phyloP scores from a whole-genome alignment of 192 early-diverging fungal species.

The Entomortierella beljakovae region DNA sequence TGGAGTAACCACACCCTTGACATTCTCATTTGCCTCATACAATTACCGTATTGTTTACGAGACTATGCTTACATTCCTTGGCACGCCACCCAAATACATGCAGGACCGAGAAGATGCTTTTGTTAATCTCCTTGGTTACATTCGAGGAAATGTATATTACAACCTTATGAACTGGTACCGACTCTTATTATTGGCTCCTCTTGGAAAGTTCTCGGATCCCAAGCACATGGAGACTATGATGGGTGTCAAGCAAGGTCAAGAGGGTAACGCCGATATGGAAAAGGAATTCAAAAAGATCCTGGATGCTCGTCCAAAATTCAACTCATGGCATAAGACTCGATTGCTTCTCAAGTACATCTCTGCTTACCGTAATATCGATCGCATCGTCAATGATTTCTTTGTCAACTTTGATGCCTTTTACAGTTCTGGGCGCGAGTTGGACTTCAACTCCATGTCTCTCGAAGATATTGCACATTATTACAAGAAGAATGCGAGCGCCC shows the following conservation, averaged over 20 bases:
- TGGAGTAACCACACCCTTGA: constrained; percentile 45
- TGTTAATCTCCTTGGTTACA: constrained; percentile 42
- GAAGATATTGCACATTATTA: constrained; percentile 43
- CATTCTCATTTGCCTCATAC: constrained; percentile 50
- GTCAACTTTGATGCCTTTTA: constrained; percentile 49
- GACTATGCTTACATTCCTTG: constrained; percentile 46
- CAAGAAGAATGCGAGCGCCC: constrained; percentile 32
- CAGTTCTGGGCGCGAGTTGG: constrained; percentile 36
- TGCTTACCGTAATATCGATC: constrained; percentile 48
- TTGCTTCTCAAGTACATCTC: constrained; percentile 44
- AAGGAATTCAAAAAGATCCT: constrained; percentile 52
- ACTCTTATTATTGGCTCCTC: constrained; percentile 35
- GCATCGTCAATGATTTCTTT: constrained; percentile 49
- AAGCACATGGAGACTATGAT: constrained; percentile 56
- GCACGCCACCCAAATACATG: constrained; percentile 36
- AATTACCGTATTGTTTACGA: constrained; percentile 53
- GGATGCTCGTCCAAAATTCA: constrained; percentile 36
- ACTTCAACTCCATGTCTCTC: constrained; percentile 42
- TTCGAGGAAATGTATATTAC: constrained; percentile 53
- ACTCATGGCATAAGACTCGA: constrained; percentile 35
- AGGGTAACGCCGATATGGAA: constrained; percentile 50
- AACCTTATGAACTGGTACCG: constrained; percentile 56
- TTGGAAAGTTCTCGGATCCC: constrained; percentile 52
- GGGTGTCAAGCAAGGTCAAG: constrained; percentile 54
- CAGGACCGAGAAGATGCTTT: constrained; percentile 42